phyloP scores from a whole-genome alignment of 2,329 filamentous ascomycete genomes.

The Claviceps spartinae region DNA sequence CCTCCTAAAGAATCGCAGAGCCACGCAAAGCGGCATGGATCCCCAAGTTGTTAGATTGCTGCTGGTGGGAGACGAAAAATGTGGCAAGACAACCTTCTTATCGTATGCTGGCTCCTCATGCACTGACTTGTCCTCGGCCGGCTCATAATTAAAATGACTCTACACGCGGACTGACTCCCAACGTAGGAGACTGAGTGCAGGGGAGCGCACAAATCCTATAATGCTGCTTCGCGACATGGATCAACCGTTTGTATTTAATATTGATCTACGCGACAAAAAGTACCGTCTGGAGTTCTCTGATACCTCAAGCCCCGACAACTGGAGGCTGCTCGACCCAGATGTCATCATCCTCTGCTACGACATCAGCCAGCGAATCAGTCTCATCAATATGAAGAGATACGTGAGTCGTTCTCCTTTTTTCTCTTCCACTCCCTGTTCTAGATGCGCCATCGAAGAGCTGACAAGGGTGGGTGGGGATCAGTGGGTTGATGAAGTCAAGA shows the following conservation, averaged over 20 bases:
- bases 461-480: conserved; percentile 13
- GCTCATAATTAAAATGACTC: not conserved
- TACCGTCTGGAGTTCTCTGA: conserved; percentile 48
- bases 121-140: not conserved
- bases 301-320: conserved; percentile 43
- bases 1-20: no score
- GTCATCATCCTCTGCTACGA: conserved; percentile 48
- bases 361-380: conserved; percentile 42
- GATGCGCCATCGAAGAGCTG: not conserved
- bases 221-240: conserved; percentile 42
- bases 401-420: conserved; percentile 23
- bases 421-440: conserved; percentile 3
- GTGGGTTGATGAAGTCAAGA: conserved; percentile 45
- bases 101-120: conserved; percentile 31
- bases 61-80: conserved; percentile 43
- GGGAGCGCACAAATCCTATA: conserved; percentile 28
- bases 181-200: conserved; percentile 37
- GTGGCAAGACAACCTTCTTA: conserved; percentile 48
- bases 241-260: conserved; percentile 47
- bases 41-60: conserved; percentile 37
- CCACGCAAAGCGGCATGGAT: conserved; percentile 25
- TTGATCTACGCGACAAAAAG: conserved; percentile 24
- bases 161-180: not conserved
- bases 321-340: conserved; percentile 44
- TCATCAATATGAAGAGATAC: conserved; percentile 43